Percentiles rank a stretch among this genome's conserved stretches.
Conservation (phyloP, 257 asterid genomes). For the Nyctanthes arbortristis region DNA sequence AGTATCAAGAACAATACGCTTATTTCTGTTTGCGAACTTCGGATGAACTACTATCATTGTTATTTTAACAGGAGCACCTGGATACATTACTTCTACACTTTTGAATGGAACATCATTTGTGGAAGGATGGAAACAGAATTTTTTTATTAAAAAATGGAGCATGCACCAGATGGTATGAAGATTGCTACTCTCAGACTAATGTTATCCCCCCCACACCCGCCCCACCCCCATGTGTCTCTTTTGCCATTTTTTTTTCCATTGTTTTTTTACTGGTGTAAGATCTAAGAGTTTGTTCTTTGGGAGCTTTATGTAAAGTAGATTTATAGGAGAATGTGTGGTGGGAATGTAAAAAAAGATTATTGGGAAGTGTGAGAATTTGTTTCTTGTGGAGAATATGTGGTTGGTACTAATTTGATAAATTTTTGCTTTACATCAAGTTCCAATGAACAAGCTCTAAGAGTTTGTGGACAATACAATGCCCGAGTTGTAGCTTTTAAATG, state of each 20-base stretch:
- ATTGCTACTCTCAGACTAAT: slow-evolving; percentile 18
- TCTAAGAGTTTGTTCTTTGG: background rate
- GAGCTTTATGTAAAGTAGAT: no score
- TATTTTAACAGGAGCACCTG: slow-evolving; percentile 85
- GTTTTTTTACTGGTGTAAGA: background rate
- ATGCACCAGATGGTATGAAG: slow-evolving; percentile 93
- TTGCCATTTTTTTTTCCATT: no score
- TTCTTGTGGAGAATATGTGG: no score
- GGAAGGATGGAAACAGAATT: slow-evolving; percentile 91
- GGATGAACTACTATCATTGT: background rate
- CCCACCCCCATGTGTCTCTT: background rate
- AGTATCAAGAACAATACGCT: background rate
- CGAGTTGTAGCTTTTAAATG: background rate
- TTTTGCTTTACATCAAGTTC: no score
- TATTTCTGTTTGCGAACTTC: no score
- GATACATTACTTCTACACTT: slow-evolving; percentile 76
- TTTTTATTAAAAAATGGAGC: slow-evolving; percentile 93
- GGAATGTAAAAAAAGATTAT: no score
- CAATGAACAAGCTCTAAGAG: no score
- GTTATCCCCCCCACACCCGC: background rate
- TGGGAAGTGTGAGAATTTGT: no score
- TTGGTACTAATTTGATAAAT: no score
- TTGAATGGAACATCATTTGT: slow-evolving; percentile 89
- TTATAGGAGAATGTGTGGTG: no score
- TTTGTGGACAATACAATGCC: no score